Percentiles rank a stretch among this genome's conserved stretches.
These are phyloP conservation scores for Trametes coccinea DNA, from an alignment of 768 basidiomycete species.

Conservation along the genomic window DNA sequence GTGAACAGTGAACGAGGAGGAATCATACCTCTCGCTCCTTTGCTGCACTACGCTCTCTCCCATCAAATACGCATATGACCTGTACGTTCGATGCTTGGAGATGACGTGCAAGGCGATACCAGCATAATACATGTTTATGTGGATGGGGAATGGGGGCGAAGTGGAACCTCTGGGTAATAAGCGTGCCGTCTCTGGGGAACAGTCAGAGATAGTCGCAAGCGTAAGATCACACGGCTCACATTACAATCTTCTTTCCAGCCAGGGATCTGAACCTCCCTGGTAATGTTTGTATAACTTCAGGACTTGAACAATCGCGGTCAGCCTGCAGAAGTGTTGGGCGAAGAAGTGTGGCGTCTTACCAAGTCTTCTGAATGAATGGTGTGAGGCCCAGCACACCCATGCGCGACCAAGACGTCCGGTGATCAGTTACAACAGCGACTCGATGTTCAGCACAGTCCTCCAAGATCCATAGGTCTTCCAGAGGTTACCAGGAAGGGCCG, in stretches of 20 bases:
- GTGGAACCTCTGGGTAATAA: slow-evolving; percentile 81
- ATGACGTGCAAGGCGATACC: slow-evolving; percentile 71
- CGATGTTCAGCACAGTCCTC: background rate
- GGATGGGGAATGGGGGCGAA: slow-evolving; percentile 65
- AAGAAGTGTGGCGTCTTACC: slow-evolving; percentile 38
- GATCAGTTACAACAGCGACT: background rate
- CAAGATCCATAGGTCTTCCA: background rate
- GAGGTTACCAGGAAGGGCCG: background rate
- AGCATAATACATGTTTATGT: slow-evolving; percentile 73
- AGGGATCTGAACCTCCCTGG: slow-evolving; percentile 64
- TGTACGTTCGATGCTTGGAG: slow-evolving; percentile 55
- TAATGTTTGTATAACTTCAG: slow-evolving; percentile 60
- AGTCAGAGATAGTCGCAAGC: slow-evolving; percentile 8
- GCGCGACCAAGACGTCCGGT: background rate
- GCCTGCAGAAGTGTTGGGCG: background rate
- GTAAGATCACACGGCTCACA: slow-evolving; percentile 47
- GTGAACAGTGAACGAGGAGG: background rate
- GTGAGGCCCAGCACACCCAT: slow-evolving; percentile 77
- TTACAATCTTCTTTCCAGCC: slow-evolving; percentile 67
- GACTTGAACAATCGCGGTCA: slow-evolving; percentile 40
- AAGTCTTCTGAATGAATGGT: slow-evolving; percentile 67
- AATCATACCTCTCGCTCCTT: slow-evolving; percentile 68
- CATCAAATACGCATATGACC: slow-evolving; percentile 81
- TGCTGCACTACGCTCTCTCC: slow-evolving; percentile 61
- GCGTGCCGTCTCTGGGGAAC: slow-evolving; percentile 71